phyloP scores from a whole-genome alignment of 2,329 filamentous ascomycete species.

The Colletotrichum gigasporum region DNA sequence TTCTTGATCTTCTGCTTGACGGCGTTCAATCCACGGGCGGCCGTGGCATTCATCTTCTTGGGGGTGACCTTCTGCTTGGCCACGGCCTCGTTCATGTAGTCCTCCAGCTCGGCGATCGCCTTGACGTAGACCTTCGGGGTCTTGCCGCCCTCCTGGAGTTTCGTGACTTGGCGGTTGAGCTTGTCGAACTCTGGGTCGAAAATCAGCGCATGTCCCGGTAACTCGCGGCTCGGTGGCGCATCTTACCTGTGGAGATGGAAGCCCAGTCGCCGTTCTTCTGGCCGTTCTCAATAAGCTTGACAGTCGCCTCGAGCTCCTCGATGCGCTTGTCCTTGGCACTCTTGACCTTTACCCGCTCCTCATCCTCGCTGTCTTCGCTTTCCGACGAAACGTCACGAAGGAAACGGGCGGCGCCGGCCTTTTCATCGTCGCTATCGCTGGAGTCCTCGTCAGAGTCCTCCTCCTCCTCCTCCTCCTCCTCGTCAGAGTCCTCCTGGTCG shows the following conservation, averaged over 20 bases:
- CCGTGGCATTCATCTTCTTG: conserved; percentile 99
- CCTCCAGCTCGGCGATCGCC: conserved; percentile 91
- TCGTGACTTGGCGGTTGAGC: conserved; percentile 85
- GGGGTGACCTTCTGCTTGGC: conserved; percentile 94
- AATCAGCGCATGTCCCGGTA: conserved; percentile 14
- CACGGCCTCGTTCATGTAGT: conserved; percentile 91
- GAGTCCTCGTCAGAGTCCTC: conserved; percentile 60
- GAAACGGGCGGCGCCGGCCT: conserved; percentile 82
- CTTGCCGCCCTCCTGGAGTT: conserved; percentile 80
- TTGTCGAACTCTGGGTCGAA: conserved; percentile 83
- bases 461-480: conserved; percentile 62
- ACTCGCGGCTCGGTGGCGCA: neutral
- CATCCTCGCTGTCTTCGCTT: conserved; percentile 87
- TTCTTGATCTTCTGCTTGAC: conserved; percentile 99
- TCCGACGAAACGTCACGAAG: conserved; percentile 75
- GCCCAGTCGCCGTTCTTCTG: conserved; percentile 98
- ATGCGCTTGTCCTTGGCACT: conserved; percentile 98
- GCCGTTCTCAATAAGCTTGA: conserved; percentile 93
- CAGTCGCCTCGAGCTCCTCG: conserved; percentile 90
- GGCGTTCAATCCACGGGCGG: conserved; percentile 92
- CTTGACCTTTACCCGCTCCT: conserved; percentile 87
- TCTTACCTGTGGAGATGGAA: conserved; percentile 85
- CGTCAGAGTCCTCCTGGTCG: conserved; percentile 61
- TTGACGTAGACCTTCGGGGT: conserved; percentile 93
- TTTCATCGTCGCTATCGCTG: conserved; percentile 73